These are phyloP conservation scores for Paramecium primaurelia DNA, from an alignment of 73 alveolate species.

Conservation along the genomic window DNA sequence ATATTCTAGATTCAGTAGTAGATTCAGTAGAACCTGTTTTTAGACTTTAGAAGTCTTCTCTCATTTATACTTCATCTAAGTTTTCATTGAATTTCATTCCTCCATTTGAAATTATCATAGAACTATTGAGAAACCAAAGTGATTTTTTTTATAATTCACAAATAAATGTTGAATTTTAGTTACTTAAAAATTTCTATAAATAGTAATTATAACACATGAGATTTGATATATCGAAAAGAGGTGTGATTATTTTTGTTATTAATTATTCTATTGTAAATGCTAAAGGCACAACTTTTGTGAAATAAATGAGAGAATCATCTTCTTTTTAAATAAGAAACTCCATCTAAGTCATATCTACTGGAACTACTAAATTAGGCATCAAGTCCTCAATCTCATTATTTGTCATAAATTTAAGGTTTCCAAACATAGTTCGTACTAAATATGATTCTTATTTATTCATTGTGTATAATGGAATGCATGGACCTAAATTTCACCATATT, in stretches of 20 bases:
- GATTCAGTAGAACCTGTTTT: constrained; percentile 41
- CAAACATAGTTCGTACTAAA: neutral
- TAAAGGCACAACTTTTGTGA: neutral
- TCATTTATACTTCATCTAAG: constrained; percentile 8
- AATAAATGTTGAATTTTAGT: neutral
- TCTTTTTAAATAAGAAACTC: neutral
- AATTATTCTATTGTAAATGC: neutral
- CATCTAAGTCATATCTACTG: neutral
- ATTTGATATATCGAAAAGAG: neutral
- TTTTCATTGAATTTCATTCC: neutral
- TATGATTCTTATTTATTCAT: neutral
- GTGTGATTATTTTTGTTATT: neutral
- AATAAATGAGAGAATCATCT: neutral
- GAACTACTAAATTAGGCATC: neutral
- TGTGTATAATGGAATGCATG: neutral
- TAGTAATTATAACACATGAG: neutral
- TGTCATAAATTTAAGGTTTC: neutral
- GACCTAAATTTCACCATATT: neutral
- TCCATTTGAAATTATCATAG: neutral
- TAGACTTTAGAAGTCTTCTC: neutral
- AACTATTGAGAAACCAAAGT: neutral
- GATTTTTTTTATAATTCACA: neutral
- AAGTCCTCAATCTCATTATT: neutral
- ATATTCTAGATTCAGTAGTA: constrained; percentile 7
- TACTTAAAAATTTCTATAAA: neutral